Conservation (phyloP, 768 basidiomycete species). For the Leccinum incarnatum region DNA sequence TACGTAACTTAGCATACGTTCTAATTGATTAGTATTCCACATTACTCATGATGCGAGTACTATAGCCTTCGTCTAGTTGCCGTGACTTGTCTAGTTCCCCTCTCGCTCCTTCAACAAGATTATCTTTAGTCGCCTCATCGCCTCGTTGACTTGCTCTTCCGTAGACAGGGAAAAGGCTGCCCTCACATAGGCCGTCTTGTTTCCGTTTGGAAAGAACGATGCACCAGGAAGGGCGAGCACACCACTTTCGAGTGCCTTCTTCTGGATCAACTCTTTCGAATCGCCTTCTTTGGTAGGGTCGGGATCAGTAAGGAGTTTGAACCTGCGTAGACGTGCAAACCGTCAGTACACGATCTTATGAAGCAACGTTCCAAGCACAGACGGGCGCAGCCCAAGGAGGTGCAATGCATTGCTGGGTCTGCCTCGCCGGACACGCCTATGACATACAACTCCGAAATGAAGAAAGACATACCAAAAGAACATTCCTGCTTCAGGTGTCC, state of each 20-base stretch:
- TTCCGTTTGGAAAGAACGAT: slow-evolving; percentile 72
- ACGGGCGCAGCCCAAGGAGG: slow-evolving; percentile 1
- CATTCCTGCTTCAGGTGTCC: slow-evolving; percentile 75
- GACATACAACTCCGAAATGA: slow-evolving; percentile 10
- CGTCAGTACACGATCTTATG: slow-evolving; percentile 19
- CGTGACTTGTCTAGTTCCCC: slow-evolving; percentile 1
- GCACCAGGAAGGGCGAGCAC: slow-evolving; percentile 90
- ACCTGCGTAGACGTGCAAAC: slow-evolving; percentile 42
- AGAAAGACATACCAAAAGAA: slow-evolving; percentile 69
- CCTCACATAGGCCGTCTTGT: slow-evolving; percentile 71
- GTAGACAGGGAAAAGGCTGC: slow-evolving; percentile 75
- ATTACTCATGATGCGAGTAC: not conserved
- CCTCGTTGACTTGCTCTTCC: slow-evolving; percentile 71
- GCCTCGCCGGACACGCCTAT: slow-evolving; percentile 5
- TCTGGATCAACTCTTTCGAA: slow-evolving; percentile 68
- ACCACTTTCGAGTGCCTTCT: slow-evolving; percentile 72
- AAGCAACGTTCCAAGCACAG: slow-evolving; percentile 5
- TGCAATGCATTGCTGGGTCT: slow-evolving; percentile 1
- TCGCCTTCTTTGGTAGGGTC: slow-evolving; percentile 49
- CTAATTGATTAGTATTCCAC: slow-evolving; percentile 4
- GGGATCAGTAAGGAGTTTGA: slow-evolving; percentile 55
- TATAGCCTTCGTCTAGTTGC: not conserved
- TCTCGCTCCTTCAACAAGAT: slow-evolving; percentile 34
- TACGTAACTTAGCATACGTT: not conserved
- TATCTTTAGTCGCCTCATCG: slow-evolving; percentile 55